Percentiles rank a stretch among this genome's conserved stretches.
These are phyloP conservation scores for Dactylellina haptotyla DNA, from an alignment of 2,329 filamentous ascomycete species.

Conservation along the genomic window DNA sequence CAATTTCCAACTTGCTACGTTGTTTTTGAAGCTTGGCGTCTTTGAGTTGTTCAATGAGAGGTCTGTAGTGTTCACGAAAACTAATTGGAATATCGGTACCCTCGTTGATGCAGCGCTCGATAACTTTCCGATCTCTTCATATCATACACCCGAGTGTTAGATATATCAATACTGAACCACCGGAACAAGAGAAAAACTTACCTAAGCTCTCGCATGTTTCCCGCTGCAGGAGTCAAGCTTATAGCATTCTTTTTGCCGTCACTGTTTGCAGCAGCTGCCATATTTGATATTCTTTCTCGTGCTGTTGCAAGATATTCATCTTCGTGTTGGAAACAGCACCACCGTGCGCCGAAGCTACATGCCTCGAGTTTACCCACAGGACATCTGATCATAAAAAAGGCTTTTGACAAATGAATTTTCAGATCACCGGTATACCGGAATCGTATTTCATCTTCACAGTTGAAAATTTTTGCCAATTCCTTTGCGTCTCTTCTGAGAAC, in stretches of 20 bases:
- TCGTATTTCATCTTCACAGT: conserved; percentile 18
- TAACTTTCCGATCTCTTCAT: not conserved
- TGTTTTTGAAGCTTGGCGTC: not conserved
- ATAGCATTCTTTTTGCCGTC: not conserved
- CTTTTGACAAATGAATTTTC: conserved; percentile 9
- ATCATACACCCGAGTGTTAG: not conserved
- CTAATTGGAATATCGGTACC: conserved; percentile 7
- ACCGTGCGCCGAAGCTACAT: conserved; percentile 11
- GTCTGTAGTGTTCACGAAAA: not conserved
- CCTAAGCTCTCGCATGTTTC: conserved; percentile 7
- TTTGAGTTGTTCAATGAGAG: not conserved
- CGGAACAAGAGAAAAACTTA: not conserved
- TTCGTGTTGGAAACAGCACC: conserved; percentile 21
- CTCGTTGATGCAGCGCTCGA: not conserved
- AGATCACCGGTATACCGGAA: conserved; percentile 12
- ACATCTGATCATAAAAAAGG: not conserved
- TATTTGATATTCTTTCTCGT: not conserved
- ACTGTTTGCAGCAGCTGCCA: not conserved
- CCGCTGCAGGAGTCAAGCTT: not conserved
- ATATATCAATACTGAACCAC: not conserved
- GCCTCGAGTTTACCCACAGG: not conserved
- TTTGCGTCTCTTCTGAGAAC: conserved; percentile 5
- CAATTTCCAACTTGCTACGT: not conserved
- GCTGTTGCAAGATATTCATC: conserved; percentile 4
- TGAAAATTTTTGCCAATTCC: not conserved